Evolutionary conservation across 1,284 basidiomycete species (phyloP), one percentile per base, ranked within the genome.

Genomic region (Ceratobasidium papillatum): DNA sequence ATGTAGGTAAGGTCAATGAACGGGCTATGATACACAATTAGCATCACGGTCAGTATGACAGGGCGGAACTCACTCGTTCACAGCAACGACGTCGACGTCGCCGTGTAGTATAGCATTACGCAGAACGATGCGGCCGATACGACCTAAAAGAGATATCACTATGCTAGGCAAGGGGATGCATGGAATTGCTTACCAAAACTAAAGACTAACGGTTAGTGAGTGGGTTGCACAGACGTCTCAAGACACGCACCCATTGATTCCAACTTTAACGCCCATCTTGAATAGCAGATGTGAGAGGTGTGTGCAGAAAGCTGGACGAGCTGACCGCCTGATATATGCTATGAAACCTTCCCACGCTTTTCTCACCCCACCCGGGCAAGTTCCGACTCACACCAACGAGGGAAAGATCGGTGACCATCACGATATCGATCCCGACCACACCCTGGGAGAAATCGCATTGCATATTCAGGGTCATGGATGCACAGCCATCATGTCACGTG

Each of bases 1-100:
- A 97, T 96, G 90, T 98, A 98, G 11, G 93, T 90, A 79, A 97
- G 91, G 84, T 95, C 91, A 80, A 98, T 97, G 91, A 98, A 98
- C 76, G 95, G 95, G 86, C 92, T 94, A 77, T 41, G 36, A 49
- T 47, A 52, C 49, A 63, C 45, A 56, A 17, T 61, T 34, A 66
- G 43, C n/a, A 69, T 73, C 34, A 41, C 62, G n/a, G 71, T 74
- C 47, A 45, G 43, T 17, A 34, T 17, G 68, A 19, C 17, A 38
- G 58, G 30, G 61, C 69, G 22, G 63, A 19, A 85, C 93, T 80
- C 79, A 95, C 93, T 96, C 94, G 87, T 96, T 96, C 80, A 97
- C 85, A 75, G 94, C 94, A 77, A 95, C 90, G 80, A 98, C 89
- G 17, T 95, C 86, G 81, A 96, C 88, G 74, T 91, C 91, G 75